Base-by-base conservation (phyloP, 768 basidiomycete genomes). In the Naganishia onofrii region DNA sequence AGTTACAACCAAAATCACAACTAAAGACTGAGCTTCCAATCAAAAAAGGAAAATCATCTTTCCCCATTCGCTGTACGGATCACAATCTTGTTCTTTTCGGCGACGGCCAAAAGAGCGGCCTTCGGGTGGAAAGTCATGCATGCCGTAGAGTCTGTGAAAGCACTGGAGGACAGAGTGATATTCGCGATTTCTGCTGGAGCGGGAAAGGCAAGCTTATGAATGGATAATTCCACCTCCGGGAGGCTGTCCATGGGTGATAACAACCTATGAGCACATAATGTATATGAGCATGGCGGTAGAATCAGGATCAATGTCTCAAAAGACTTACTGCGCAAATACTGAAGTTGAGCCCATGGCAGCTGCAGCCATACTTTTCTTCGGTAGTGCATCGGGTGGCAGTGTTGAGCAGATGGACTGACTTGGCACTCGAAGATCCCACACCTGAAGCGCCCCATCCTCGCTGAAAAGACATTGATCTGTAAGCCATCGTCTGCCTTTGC, bases 381-480 rank as follows among this genome's bases (percentile, higher is more conserved):
- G 56, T n/a, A 13, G 29, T 13, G 36, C n/a, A 13, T 26, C n/a
- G 1, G 31, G 23, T 15, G 26, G 44, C n/a, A 15, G 21, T 28
- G 26, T 58, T 48, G 60, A 19, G 23, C 58, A 66, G 21, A 71
- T 58, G 19, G 70, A 46, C 21, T 71, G 46, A 54, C 26, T 26
- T 38, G 64, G 66, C 9, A 69, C 68, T 19, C 70, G 38, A 0
- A 71, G 26, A 55, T 71, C 70, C 70, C 70, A 71, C 0, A 71
- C 51, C n/a, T 53, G 38, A 10, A 71, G 67, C 6, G n/a, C 52
- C 4, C 70, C 70, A 54, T 70, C 55, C 34, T 53, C 52, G 26
- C 69, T 70, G 52, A 15, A 53, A 38, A 29, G 6, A 17, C 9
- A 38, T 26, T 1, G 31, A 2, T 44, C n/a, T 29, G 29, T 46